Base-by-base conservation (phyloP, 331 rosid genomes). In the Cydonia oblonga region DNA sequence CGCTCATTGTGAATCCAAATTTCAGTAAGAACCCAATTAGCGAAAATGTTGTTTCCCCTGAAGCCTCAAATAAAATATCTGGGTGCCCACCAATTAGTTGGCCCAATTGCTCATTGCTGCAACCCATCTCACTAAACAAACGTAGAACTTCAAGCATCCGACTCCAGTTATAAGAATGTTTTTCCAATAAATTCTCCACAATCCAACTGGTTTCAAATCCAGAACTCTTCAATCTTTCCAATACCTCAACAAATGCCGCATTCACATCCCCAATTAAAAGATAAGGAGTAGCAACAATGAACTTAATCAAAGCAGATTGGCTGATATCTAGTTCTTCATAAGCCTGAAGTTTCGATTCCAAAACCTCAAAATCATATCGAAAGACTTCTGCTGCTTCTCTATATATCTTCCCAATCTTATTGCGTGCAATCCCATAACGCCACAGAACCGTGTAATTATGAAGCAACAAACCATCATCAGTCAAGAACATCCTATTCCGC, bases 1-100 rank as follows among this genome's bases (percentile, higher is more conserved):
- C 85, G 74, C 73, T 68, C 78, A 59, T 44, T 22, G 87, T 49
- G 75, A 71, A 81, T 68, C 96, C 96, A 65, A 85, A 75, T 75
- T 92, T 92, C 44, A 83, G n/a, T 28, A 92, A 74, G 65, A 87
- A 85, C 14, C 78, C 90, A 71, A 90, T 72, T n/a, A 92, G 74
- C 57, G 84, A 80, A 18, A 84, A 57, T 19, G 89, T 73, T 73
- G 61, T 77, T 16, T 80, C 79, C 61, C 96, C 98, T 2, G 93
- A 90, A 60, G 77, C 89, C 78, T 88, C 90, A 73, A 90, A 92
- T 77, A 90, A 26, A 75, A 88, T 32, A 76, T 73, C 79, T 12
- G 96, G 85, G 42, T 66, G 82, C 33, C 70, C 40, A 51, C 65
- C 52, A 68, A 90, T 59, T 26, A 86, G 52, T 61, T 65, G 78